These are phyloP conservation scores for Trichosporon ovoides DNA, from an alignment of 1,284 basidiomycete species.

Conservation along the genomic window DNA sequence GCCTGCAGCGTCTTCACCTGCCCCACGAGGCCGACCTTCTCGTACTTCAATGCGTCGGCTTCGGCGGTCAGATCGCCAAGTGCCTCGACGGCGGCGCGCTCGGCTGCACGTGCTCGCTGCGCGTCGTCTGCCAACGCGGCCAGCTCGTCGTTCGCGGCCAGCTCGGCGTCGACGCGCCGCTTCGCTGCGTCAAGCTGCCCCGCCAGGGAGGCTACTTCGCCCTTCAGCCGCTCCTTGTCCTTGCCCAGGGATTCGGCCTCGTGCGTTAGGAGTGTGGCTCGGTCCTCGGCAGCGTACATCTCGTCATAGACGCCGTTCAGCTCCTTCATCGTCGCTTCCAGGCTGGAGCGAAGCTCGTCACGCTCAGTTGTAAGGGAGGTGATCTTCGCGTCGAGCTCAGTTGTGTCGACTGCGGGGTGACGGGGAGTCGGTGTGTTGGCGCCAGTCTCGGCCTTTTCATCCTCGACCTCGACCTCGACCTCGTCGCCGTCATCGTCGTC, in stretches of 20 bases:
- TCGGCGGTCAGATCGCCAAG: neutral
- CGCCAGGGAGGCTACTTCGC: neutral
- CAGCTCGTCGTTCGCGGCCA: neutral
- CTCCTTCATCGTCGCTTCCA: neutral
- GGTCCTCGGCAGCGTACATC: neutral
- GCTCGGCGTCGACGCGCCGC: neutral
- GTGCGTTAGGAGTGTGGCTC: neutral
- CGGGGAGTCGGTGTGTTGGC: neutral
- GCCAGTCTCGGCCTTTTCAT: neutral
- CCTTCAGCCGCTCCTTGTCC: neutral
- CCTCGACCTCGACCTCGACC: neutral
- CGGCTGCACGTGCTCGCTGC: no score
- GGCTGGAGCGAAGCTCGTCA: neutral
- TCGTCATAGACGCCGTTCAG: neutral
- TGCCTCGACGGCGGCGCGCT: no score
- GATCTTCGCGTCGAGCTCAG: neutral
- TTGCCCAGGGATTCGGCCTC: no score
- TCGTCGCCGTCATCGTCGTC: neutral
- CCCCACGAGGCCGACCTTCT: neutral
- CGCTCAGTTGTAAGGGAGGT: neutral
- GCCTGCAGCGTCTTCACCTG: neutral
- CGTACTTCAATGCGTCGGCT: neutral
- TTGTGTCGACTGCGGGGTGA: neutral
- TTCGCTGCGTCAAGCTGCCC: no score
- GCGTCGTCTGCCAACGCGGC: neutral